phyloP scores from a whole-genome alignment of 2,329 filamentous ascomycete species.

The Nigrospora osmanthi region DNA sequence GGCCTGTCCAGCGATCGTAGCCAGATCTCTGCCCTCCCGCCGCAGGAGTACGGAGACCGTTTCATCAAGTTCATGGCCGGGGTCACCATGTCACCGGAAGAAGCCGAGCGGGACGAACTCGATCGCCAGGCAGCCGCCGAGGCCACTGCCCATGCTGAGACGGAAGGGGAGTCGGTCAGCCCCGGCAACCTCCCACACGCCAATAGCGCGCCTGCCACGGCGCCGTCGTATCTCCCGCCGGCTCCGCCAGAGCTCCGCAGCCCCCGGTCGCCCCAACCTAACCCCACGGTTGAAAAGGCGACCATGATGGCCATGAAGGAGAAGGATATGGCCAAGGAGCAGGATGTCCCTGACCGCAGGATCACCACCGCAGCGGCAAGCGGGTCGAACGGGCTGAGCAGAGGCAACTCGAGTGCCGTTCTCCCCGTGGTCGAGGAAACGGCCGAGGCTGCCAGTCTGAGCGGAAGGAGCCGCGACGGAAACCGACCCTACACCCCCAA shows the following conservation, averaged over 20 bases:
- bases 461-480: conserved; percentile 42
- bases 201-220: conserved; percentile 9
- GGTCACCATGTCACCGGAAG: conserved; percentile 84
- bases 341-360: conserved; percentile 20
- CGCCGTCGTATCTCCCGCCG: conserved; percentile 21
- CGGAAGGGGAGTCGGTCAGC: conserved; percentile 20
- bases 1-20: conserved; percentile 74
- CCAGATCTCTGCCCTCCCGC: conserved; percentile 88
- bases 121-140: conserved; percentile 47
- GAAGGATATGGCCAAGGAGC: conserved; percentile 19
- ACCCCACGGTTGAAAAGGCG: conserved; percentile 20
- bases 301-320: conserved; percentile 18
- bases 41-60: conserved; percentile 83
- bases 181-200: conserved; percentile 12
- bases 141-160: conserved; percentile 20
- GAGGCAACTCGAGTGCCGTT: conserved; percentile 25
- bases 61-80: conserved; percentile 89
- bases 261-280: conserved; percentile 19
- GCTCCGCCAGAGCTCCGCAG: conserved; percentile 22
- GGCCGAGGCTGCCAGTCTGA: conserved; percentile 66
- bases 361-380: conserved; percentile 18
- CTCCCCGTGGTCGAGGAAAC: conserved; percentile 87
- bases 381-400: conserved; percentile 12
- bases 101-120: conserved; percentile 60
- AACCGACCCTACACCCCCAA: conserved; percentile 24